phyloP scores from a whole-genome alignment of 805 yeast genomes.

The Suhomyces emberorum region DNA sequence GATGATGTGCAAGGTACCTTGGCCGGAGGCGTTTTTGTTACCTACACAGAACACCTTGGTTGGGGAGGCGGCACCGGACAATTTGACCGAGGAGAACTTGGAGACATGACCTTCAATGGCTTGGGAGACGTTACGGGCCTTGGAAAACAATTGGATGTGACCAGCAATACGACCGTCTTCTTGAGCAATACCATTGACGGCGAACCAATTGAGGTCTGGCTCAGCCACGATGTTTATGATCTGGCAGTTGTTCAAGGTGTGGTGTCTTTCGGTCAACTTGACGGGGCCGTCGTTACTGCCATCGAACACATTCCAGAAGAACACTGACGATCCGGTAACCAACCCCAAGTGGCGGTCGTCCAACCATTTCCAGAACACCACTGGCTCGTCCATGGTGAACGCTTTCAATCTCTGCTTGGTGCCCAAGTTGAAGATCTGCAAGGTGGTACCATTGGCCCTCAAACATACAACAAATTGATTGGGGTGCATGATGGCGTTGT shows the following conservation, averaged over 20 bases:
- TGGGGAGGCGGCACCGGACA: constrained; percentile 68
- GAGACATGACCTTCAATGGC: constrained; percentile 98
- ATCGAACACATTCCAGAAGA: constrained; percentile 81
- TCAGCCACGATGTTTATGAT: constrained; percentile 88
- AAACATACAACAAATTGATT: constrained; percentile 82
- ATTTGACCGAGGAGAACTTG: constrained; percentile 70
- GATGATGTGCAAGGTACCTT: constrained; percentile 78
- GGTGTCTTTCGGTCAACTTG: constrained; percentile 79
- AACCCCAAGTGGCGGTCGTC: constrained; percentile 70
- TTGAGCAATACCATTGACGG: constrained; percentile 91
- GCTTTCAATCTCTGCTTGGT: constrained; percentile 88
- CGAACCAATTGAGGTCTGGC: constrained; percentile 83
- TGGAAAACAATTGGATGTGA: constrained; percentile 88
- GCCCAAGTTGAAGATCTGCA: constrained; percentile 88
- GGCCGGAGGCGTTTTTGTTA: constrained; percentile 72
- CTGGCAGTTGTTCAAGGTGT: constrained; percentile 72
- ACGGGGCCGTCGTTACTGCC: constrained; percentile 76
- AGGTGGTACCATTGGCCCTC: constrained; percentile 93
- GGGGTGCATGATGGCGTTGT: constrained; percentile 96
- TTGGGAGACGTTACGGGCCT: constrained; percentile 88
- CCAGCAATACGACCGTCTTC: constrained; percentile 94
- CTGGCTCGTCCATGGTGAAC: constrained; percentile 80
- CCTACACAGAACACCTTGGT: constrained; percentile 92
- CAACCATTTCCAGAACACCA: constrained; percentile 95
- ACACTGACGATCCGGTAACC: constrained; percentile 73